These are phyloP conservation scores for Epichloe baconii DNA, from an alignment of 2,329 filamentous ascomycete species.

Conservation along the genomic window DNA sequence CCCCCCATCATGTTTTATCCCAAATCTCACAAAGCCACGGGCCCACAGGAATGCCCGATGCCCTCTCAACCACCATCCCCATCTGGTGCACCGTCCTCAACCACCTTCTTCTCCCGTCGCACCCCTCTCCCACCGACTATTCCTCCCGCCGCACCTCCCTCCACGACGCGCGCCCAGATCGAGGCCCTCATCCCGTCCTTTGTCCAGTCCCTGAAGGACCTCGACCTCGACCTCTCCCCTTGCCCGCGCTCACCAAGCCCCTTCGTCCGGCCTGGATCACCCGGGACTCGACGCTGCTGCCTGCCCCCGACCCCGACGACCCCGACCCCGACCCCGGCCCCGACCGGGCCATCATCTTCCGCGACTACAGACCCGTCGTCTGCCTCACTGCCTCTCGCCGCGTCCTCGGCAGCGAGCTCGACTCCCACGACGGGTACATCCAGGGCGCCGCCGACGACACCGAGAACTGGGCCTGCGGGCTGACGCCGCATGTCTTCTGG, in stretches of 20 bases:
- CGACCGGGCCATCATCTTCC: constrained; percentile 26
- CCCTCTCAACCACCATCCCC: constrained; percentile 83
- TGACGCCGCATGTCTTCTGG: constrained; percentile 77
- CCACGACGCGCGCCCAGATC: constrained; percentile 66
- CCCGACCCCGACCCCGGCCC: not conserved
- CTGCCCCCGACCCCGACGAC: not conserved
- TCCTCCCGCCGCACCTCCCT: constrained; percentile 57
- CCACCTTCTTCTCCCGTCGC: constrained; percentile 55
- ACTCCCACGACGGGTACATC: constrained; percentile 55
- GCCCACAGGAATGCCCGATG: constrained; percentile 69
- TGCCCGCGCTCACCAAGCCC: constrained; percentile 50
- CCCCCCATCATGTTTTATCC: no score
- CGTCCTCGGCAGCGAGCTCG: constrained; percentile 50
- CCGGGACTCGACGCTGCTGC: constrained; percentile 41
- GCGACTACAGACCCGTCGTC: constrained; percentile 57
- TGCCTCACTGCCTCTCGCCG: constrained; percentile 75
- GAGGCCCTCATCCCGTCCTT: constrained; percentile 44
- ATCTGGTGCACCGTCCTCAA: constrained; percentile 91
- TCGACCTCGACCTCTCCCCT: constrained; percentile 51
- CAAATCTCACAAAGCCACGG: not conserved
- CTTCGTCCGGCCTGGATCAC: constrained; percentile 72
- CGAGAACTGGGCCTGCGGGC: constrained; percentile 77
- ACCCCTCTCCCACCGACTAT: constrained; percentile 37
- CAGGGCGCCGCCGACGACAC: constrained; percentile 92
- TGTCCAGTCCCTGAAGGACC: constrained; percentile 33